phyloP scores from a whole-genome alignment of 2,329 filamentous ascomycete species.

The Biscogniauxia mediterranea region DNA sequence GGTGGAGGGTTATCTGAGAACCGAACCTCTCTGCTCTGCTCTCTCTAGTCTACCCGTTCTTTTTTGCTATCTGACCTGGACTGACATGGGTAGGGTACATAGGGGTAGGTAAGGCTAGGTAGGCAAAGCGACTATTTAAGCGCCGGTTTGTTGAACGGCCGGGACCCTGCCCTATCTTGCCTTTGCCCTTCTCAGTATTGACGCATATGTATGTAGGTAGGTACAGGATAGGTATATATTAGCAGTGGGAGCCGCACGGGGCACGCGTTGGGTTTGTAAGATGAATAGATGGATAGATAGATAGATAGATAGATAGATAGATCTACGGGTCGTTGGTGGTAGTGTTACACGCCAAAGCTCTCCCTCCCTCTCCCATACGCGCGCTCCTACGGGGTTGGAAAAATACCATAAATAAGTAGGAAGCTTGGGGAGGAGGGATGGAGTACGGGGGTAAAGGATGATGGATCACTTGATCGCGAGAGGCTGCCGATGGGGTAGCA shows the following conservation, averaged over 20 bases:
- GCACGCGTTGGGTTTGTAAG: too few relatives aligned
- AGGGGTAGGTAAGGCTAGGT: too few relatives aligned
- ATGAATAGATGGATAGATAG: too few relatives aligned
- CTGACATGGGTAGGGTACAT: not conserved
- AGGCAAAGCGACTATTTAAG: slow-evolving; percentile 5
- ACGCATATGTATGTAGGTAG: too few relatives aligned
- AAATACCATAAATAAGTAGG: too few relatives aligned
- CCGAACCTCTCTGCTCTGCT: slow-evolving; percentile 1
- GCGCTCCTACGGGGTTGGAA: too few relatives aligned
- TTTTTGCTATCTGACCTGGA: not conserved
- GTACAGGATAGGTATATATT: not conserved
- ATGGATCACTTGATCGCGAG: not conserved
- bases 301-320: too few relatives aligned
- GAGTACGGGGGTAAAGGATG: too few relatives aligned
- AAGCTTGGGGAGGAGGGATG: too few relatives aligned
- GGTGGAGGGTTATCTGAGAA: not conserved
- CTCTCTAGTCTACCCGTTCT: not conserved
- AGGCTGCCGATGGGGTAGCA: not conserved
- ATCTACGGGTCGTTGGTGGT: not conserved
- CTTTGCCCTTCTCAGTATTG: too few relatives aligned
- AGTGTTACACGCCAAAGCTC: not conserved
- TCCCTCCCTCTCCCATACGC: not conserved
- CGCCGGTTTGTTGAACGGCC: slow-evolving; percentile 1
- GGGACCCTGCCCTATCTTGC: not conserved
- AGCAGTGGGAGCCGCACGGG: slow-evolving; percentile 1